phyloP scores from a whole-genome alignment of 2,329 filamentous ascomycete species.

The Pseudocercospora ulei region DNA sequence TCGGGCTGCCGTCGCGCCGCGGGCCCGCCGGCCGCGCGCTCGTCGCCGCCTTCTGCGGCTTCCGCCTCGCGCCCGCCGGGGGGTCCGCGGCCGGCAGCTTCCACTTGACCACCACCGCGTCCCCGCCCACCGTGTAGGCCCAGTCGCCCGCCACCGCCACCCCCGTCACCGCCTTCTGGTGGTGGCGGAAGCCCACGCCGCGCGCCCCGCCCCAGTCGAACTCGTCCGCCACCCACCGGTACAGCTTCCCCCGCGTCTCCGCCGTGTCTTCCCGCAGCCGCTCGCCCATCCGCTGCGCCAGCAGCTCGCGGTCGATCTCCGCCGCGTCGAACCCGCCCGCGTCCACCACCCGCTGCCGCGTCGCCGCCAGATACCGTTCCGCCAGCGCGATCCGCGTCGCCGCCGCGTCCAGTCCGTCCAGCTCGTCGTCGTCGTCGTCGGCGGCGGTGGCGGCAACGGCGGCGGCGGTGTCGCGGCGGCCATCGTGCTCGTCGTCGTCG shows the following conservation, averaged over 20 bases:
- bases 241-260: constrained; percentile 81
- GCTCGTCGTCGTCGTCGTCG: constrained; percentile 51
- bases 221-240: constrained; percentile 65
- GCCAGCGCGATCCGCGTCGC: constrained; percentile 79
- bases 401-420: constrained; percentile 76
- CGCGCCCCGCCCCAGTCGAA: constrained; percentile 59
- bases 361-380: constrained; percentile 85
- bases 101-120: constrained; percentile 81
- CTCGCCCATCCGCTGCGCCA: constrained; percentile 55
- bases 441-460: constrained; percentile 4
- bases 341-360: constrained; percentile 62
- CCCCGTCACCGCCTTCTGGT: constrained; percentile 67
- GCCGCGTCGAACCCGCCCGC: constrained; percentile 84
- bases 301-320: constrained; percentile 83
- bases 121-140: constrained; percentile 81
- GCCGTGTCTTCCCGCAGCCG: constrained; percentile 83
- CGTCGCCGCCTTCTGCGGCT: constrained; percentile 52
- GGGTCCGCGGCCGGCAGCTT: constrained; percentile 49
- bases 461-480: no score
- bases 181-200: constrained; percentile 65
- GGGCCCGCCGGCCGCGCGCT: constrained; percentile 54
- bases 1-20: constrained; percentile 51
- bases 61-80: constrained; percentile 26
- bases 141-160: constrained; percentile 70
- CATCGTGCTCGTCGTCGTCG: constrained; percentile 53